Base-by-base conservation (phyloP, 2,329 filamentous ascomycete genomes). In the Aspergillus udagawae region DNA sequence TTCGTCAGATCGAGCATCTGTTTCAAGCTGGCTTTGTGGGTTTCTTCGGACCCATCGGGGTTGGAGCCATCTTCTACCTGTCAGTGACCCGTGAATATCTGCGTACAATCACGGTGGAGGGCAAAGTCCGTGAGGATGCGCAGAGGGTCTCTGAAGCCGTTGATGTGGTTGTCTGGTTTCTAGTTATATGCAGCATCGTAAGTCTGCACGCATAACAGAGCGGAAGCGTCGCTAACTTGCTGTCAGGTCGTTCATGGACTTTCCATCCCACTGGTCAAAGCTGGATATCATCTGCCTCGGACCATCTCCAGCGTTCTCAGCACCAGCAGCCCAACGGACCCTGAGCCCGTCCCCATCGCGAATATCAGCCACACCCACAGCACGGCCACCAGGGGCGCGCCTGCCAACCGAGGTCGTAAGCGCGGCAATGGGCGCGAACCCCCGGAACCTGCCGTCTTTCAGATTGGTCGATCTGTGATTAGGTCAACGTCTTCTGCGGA, bases 21-120 rank as follows among this genome's bases (percentile, higher is more conserved):
- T 82, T 84, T 3, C 91, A 96, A 63, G 91, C 91, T 1, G 75
- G 90, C 0, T 96, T 96, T 67, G 90, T 94, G 7, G 92, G 92
- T 0, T 96, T 96, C 77, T 97, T 97, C 63, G 92, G 92, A 0
- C 92, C 92, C 0, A 92, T 97, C 55, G 92, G 93, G 2, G 92
- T 96, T 1, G 91, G 90, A 17, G 92, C 91, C 1, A 83, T 96
- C 21, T 97, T 96, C 71, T 96, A 97, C 70, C 81, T 97, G 5
- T 95, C 92, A 67, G 80, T 96, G 60, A 87, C 84, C 44, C 73
- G 90, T 1, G 90, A 96, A 25, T 96, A 92, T 59, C 78, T 97
- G 2, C 69, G 71, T 6, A 68, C 77, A 12, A 71, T 86, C 55
- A 83, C 80, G 0, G 82, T 85, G 7, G 77, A 89, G 53, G 86